Evolutionary conservation across 2,329 filamentous ascomycete species (phyloP), one percentile per base, ranked within the genome.

Genomic region (Aspergillus thermomutatus): DNA sequence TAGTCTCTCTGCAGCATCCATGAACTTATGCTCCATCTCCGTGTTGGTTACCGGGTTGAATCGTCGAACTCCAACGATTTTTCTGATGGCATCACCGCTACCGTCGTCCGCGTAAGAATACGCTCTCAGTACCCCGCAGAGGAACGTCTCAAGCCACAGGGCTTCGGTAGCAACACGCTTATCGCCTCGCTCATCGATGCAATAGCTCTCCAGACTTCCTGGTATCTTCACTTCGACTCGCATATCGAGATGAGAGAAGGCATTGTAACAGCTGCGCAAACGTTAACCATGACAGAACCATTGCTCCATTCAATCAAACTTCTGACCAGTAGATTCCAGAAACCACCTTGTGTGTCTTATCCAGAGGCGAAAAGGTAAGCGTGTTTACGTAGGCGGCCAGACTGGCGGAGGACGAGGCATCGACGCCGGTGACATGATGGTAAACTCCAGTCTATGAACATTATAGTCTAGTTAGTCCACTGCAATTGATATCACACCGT

Each of bases 11-110:
- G 94, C 94, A 21, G 94, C 91, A 68, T 96, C 90, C 45, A 99
- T 80, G 72, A 99, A 99, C 63, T 91, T 91, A 72, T 99, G 94
- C 75, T 99, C 94, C 59, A 91, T 92, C 74, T 99, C 94, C n/a
- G 94, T 97, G 74, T 90, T 97, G 49, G 92, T 97, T 59, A 99
- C 91, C 1, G 94, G 94, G 71, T 99, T 99, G 82, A 99, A 97
- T 61, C 94, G 86, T 65, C 94, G 85, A 51, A 97, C 92, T n/a
- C 93, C 94, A 71, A 97, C 90, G 58, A 99, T 97, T 78, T 94
- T 96, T 75, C 94, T 90, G 72, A 97, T 96, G 1, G 90, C 90
- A 67, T 97, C 93, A 54, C 93, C 93, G 54, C 90, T 94, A 47
- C 93, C 93, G 73, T 97, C 90, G 71, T 99, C 93, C 50, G 94